Percentiles rank a stretch among this genome's conserved stretches.
Evolutionary conservation across 2,329 filamentous ascomycete species (phyloP).

Genomic region (Eurotiales sp.): DNA sequence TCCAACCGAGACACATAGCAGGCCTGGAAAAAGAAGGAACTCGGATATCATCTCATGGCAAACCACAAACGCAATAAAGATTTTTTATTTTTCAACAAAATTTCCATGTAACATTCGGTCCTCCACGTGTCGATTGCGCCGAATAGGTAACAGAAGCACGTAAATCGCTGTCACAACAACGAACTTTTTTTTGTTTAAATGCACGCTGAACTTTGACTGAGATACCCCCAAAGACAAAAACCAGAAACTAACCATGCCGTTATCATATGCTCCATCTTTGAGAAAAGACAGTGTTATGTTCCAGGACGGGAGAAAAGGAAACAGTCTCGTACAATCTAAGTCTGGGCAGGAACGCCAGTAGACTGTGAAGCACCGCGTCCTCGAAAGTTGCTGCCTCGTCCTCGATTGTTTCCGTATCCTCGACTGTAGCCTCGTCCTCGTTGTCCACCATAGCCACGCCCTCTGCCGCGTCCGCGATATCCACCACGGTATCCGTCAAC

Average conservation of each 20-base stretch:
- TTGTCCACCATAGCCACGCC: constrained; percentile 42
- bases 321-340: constrained; percentile 23
- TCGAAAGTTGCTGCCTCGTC: constrained; percentile 39
- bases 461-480: constrained; percentile 67
- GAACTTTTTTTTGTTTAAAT: background rate
- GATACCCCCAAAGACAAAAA: background rate
- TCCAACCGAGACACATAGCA: background rate
- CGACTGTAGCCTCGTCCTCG: constrained; percentile 48
- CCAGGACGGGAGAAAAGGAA: too few species aligned
- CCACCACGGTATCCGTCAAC: constrained; percentile 85
- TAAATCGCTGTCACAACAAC: too few species aligned
- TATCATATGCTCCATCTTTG: too few species aligned
- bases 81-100: constrained; percentile 8
- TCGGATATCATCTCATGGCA: constrained; percentile 11
- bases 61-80: background rate
- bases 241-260: background rate
- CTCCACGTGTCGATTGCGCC: constrained; percentile 9
- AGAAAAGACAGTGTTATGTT: too few species aligned
- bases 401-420: constrained; percentile 36
- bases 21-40: background rate
- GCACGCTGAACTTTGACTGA: background rate
- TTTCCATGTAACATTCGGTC: constrained; percentile 5
- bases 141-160: background rate
- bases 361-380: constrained; percentile 36
- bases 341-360: constrained; percentile 35